Evolutionary conservation across 2,329 filamentous ascomycete genomes (phyloP), one percentile per base, ranked within the genome.

Genomic region (Tolypocladium ovalisporum): DNA sequence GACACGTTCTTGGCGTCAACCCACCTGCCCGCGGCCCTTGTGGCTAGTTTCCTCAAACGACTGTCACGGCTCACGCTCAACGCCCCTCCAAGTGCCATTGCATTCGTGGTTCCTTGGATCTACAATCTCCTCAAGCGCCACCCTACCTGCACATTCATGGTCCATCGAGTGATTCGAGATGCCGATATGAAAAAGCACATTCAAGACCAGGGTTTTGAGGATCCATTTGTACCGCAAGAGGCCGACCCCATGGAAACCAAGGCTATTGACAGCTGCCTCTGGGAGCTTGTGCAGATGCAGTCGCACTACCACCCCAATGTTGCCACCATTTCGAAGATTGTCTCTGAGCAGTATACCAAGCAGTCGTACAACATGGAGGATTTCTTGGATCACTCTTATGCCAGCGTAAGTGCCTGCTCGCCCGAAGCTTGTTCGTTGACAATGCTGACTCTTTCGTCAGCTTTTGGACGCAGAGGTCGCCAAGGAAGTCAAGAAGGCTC

Each of bases 261-360:
- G 42, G 94, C 95, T 22, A 89, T 99, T 59, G 91, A 97, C 58
- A 96, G 90, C 71, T 91, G 88, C 70, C 75, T 99, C 9, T 99
- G 94, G 95, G 94, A 99, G 71, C 80, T 99, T 55, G 88, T 95
- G 59, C 91, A 90, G 58, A 76, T 97, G 58, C 90, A 95, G 71
- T 87, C 85, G 1, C 95, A 99, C 71, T 97, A 96, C 72, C 94
- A 99, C 69, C 94, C 95, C 17, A 99, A 97, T 65, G 90, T 99
- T 29, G 92, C 93, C 0, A 94, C 92, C 3, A 85, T 99, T 63
- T 88, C 91, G 51, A 94, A 91, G 72, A 96, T 99, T 62, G 85
- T 99, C 58, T 89, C 89, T 2, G 91, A 97, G 73, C 94, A 97
- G 70, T 99, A 97, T 71, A 99, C 94, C 2, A 99, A 99, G 75